phyloP scores from a whole-genome alignment of 495 filamentous ascomycete species.

The Cercophora samala region DNA sequence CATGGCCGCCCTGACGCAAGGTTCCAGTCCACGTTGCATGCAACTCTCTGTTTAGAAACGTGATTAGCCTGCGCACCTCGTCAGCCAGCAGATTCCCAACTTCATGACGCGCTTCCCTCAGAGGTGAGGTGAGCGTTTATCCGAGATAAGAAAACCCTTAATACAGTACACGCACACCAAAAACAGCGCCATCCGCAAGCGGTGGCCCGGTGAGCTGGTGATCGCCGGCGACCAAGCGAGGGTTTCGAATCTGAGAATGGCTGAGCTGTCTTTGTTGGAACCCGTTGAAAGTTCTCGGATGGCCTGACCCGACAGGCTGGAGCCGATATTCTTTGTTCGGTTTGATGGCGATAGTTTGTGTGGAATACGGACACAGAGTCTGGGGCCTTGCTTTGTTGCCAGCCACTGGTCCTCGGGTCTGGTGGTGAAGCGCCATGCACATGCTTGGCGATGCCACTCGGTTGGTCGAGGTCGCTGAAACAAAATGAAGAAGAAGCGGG shows the following conservation, averaged over 20 bases:
- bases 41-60: not conserved
- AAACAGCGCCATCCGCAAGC: not conserved
- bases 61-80: not conserved
- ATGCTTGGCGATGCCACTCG: not conserved
- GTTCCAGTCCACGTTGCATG: not conserved
- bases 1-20: not conserved
- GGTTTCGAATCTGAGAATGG: not conserved
- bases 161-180: no score
- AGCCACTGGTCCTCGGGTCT: not conserved
- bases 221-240: not conserved
- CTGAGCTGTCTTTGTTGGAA: not conserved
- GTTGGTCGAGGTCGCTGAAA: not conserved
- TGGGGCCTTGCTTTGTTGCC: no score
- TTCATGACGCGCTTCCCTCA: not conserved
- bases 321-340: not conserved
- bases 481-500: not conserved
- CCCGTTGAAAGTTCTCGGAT: not conserved
- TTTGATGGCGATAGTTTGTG: no score
- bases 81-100: not conserved
- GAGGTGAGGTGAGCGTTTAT: not conserved
- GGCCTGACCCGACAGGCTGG: not conserved
- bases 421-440: not conserved
- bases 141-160: not conserved
- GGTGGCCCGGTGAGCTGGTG: not conserved
- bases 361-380: no score